Percentiles rank a stretch among this genome's conserved stretches.
Conservation (phyloP, 441 rosid genomes). For the Gossypium trilobum region DNA sequence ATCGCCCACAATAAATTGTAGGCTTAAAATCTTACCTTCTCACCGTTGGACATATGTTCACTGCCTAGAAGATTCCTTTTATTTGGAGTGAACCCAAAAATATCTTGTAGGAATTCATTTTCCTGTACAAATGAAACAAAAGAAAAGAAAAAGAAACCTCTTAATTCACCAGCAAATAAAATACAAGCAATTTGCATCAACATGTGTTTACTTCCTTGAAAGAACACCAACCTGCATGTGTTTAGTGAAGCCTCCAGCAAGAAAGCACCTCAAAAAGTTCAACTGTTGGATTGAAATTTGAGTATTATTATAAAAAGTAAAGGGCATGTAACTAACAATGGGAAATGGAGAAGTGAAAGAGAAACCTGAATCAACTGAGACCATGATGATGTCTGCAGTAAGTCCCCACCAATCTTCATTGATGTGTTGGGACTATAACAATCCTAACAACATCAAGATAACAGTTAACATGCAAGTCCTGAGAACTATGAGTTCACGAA, state of each 20-base stretch:
- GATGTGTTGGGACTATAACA: conserved; percentile 56
- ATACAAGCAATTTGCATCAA: background rate
- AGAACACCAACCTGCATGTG: conserved; percentile 80
- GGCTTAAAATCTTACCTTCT: conserved; percentile 24
- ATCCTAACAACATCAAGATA: conserved; percentile 30
- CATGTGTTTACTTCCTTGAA: background rate
- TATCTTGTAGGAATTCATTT: conserved; percentile 74
- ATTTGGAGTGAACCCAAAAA: conserved; percentile 65
- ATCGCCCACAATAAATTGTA: background rate
- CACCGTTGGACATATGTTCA: conserved; percentile 36
- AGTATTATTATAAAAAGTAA: conserved; percentile 1
- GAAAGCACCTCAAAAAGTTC: conserved; percentile 72
- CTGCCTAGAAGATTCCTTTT: conserved; percentile 31
- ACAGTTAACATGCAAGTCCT: background rate
- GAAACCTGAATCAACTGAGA: conserved; percentile 65
- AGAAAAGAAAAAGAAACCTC: background rate
- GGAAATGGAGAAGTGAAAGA: background rate
- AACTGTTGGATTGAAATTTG: conserved; percentile 35
- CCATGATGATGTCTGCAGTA: conserved; percentile 60
- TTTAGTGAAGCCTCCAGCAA: conserved; percentile 85
- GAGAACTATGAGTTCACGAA: background rate
- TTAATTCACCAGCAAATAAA: background rate
- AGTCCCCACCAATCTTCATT: conserved; percentile 62
- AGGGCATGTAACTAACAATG: background rate
- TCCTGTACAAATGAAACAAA: conserved; percentile 40